Evolutionary conservation across 257 asterid species (phyloP).

Genomic region (Petrea volubilis): DNA sequence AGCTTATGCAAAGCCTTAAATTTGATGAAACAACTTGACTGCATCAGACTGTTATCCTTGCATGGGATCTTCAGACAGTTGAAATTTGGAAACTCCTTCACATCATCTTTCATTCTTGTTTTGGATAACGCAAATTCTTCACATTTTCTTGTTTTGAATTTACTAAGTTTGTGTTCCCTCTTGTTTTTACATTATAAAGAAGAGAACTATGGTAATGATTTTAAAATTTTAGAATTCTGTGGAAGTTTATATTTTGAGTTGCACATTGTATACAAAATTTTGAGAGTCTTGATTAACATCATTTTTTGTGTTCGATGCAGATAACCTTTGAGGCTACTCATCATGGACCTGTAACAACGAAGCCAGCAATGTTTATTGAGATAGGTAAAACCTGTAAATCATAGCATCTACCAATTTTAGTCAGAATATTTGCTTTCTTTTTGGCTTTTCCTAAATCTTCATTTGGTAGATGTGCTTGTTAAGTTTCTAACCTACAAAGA

Average conservation of each 20-base stretch:
- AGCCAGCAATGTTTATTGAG: slow-evolving; percentile 88
- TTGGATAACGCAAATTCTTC: background rate
- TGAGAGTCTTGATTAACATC: background rate
- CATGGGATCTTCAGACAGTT: background rate
- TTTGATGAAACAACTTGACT: background rate
- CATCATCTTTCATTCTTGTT: background rate
- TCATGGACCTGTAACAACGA: slow-evolving; percentile 90
- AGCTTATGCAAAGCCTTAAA: background rate
- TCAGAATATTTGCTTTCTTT: background rate
- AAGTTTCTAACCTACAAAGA: background rate
- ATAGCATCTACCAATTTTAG: slow-evolving; percentile 1
- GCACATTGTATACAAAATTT: background rate
- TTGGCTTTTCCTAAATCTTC: background rate
- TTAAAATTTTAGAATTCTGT: background rate
- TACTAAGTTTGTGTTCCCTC: background rate
- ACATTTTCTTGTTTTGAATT: background rate
- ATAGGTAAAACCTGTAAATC: slow-evolving; percentile 49
- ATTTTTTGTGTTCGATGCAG: slow-evolving; percentile 40
- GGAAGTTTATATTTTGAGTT: background rate
- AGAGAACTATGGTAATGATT: background rate
- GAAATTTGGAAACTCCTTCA: background rate
- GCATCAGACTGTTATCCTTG: background rate
- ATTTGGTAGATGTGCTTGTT: background rate
- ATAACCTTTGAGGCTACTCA: slow-evolving; percentile 93
- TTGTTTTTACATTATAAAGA: background rate